phyloP scores from a whole-genome alignment of 2,329 filamentous ascomycete species.

The Fusarium praegraminearum region DNA sequence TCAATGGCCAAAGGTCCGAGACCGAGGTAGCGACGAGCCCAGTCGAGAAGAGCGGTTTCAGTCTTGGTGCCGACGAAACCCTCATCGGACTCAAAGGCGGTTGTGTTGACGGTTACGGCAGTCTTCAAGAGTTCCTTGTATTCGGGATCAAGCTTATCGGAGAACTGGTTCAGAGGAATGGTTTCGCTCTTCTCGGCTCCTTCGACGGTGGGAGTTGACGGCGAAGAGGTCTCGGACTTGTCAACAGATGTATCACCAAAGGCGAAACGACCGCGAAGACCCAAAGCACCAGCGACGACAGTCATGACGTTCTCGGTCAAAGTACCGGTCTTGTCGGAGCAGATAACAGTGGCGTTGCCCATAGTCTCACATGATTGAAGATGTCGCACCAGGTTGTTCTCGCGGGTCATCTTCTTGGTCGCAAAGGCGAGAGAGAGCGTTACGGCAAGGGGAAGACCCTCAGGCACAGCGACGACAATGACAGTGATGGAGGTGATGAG shows the following conservation, averaged over 20 bases:
- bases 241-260: constrained; percentile 61
- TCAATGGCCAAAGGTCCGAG: constrained; percentile 60
- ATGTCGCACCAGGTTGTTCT: constrained; percentile 76
- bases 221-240: constrained; percentile 38
- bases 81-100: constrained; percentile 65
- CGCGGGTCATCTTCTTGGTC: constrained; percentile 75
- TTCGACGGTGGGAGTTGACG: neutral
- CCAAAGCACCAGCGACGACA: constrained; percentile 72
- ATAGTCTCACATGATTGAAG: constrained; percentile 77
- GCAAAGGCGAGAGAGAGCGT: constrained; percentile 76
- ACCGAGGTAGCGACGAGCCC: constrained; percentile 62
- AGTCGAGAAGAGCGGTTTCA: constrained; percentile 65
- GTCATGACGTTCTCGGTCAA: constrained; percentile 76
- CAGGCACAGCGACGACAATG: constrained; percentile 74
- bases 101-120: constrained; percentile 66
- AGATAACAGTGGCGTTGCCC: constrained; percentile 79
- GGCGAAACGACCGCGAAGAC: constrained; percentile 21
- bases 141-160: constrained; percentile 28
- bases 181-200: constrained; percentile 10
- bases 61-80: constrained; percentile 67
- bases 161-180: constrained; percentile 18
- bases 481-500: constrained; percentile 74
- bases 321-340: constrained; percentile 69
- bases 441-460: constrained; percentile 74
- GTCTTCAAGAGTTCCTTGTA: constrained; percentile 36